Evolutionary conservation across 2,329 filamentous ascomycete genomes (phyloP).

Genomic region (Dendryphion nanum): DNA sequence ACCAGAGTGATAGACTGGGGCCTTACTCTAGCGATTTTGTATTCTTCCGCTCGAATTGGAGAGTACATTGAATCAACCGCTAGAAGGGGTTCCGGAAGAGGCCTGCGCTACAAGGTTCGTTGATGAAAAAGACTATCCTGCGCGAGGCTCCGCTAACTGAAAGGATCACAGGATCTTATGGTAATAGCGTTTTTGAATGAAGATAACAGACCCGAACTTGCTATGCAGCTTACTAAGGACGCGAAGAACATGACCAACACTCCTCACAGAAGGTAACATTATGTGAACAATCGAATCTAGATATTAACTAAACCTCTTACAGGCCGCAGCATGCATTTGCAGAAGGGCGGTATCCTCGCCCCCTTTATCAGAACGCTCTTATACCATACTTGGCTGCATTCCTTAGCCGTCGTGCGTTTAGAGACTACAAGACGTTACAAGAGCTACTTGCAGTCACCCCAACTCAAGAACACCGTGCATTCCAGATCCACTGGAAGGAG

Average conservation of each 20-base stretch:
- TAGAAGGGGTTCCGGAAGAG: slow-evolving; percentile 10
- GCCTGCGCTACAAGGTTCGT: slow-evolving; percentile 12
- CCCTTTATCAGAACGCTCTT: slow-evolving; percentile 10
- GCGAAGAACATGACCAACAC: slow-evolving; percentile 11
- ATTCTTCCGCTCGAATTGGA: slow-evolving; percentile 12
- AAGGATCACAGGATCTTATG: slow-evolving; percentile 12
- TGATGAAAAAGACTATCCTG: slow-evolving; percentile 6
- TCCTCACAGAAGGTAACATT: slow-evolving; percentile 10
- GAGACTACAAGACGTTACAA: slow-evolving; percentile 12
- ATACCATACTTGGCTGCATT: slow-evolving; percentile 9
- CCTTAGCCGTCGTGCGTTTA: slow-evolving; percentile 9
- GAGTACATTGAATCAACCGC: slow-evolving; percentile 13
- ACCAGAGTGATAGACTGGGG: slow-evolving; percentile 11
- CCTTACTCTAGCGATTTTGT: slow-evolving; percentile 9
- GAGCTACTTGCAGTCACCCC: slow-evolving; percentile 6
- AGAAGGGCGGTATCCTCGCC: slow-evolving; percentile 6
- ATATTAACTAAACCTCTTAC: slow-evolving; percentile 8
- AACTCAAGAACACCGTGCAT: slow-evolving; percentile 8
- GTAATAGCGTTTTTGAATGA: slow-evolving; percentile 14
- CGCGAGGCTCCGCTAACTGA: slow-evolving; percentile 6
- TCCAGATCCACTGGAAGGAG: slow-evolving; percentile 8
- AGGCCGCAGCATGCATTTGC: slow-evolving; percentile 10
- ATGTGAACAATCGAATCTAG: slow-evolving; percentile 6
- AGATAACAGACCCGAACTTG: slow-evolving; percentile 13
- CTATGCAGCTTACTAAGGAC: slow-evolving; percentile 13